phyloP scores from a whole-genome alignment of 768 basidiomycete species.

The Lentinula aciculospora region DNA sequence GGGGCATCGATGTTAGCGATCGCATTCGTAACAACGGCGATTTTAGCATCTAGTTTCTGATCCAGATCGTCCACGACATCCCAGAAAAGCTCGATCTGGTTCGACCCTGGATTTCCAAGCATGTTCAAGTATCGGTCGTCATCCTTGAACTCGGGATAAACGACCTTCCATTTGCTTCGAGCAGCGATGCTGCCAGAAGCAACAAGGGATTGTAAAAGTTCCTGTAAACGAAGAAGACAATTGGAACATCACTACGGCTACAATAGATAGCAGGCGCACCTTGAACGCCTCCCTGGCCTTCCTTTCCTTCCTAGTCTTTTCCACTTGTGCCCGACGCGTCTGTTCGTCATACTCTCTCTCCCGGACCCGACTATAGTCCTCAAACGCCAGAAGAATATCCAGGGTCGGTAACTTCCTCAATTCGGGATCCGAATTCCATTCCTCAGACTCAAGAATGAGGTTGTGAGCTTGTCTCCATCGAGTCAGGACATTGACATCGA shows the following conservation, averaged over 20 bases:
- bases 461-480: conserved; percentile 86
- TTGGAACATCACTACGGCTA: neutral
- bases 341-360: conserved; percentile 92
- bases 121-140: conserved; percentile 84
- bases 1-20: conserved; percentile 45
- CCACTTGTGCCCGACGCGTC: conserved; percentile 71
- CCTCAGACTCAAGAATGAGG: conserved; percentile 68
- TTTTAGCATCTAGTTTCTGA: conserved; percentile 77
- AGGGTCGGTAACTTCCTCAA: conserved; percentile 81
- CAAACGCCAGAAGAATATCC: conserved; percentile 90
- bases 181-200: conserved; percentile 64
- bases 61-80: conserved; percentile 85
- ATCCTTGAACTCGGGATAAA: conserved; percentile 70
- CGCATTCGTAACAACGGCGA: conserved; percentile 58
- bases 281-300: conserved; percentile 91
- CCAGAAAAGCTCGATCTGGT: conserved; percentile 95
- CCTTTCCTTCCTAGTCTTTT: conserved; percentile 78
- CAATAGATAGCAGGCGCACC: conserved; percentile 33
- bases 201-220: conserved; percentile 67
- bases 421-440: conserved; percentile 74
- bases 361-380: conserved; percentile 86
- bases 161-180: conserved; percentile 86
- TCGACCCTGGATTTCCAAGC: conserved; percentile 91
- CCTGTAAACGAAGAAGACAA: conserved; percentile 31
- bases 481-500: conserved; percentile 90